Base-by-base conservation (phyloP, 73 alveolate species). In the Uronychia binucleata region DNA sequence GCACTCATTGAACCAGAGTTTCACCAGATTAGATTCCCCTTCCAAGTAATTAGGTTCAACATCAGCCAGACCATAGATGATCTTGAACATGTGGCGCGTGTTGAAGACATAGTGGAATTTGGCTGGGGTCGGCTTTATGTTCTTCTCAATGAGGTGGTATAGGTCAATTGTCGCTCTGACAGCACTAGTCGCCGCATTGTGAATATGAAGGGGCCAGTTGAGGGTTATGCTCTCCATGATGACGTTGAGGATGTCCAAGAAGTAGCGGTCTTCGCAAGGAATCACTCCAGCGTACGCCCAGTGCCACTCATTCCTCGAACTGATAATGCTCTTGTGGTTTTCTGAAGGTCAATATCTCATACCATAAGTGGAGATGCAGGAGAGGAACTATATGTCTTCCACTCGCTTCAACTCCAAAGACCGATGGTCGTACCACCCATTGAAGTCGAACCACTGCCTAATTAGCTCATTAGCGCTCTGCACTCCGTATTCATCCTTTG, bases 391-490 rank as follows among this genome's bases (percentile, higher is more conserved):
- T 19, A 93, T 87, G 80, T 94, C 98, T 28, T 91, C 94, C 46
- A 94, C 85, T 83, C 84, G 82, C 30, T 91, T 91, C 33, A 91
- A 87, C 58, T 94, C 98, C 46, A 91, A 86, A 80, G 92, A 79
- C 77, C 84, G 89, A 59, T 83, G 87, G 58, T 94, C 94, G 81
- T 90, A 94, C 91, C 94, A 94, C 77, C 92, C 92, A 88, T 88
- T 86, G 82, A 87, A 91, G 31, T 94, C 98, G 26, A 94, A 91
- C 80, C 95, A 93, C 67, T 94, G 94, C 31, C 98, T 78, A 32
- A 94, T 83, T 80, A 93, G 83, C 86, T 93, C 98, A 88, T 91
- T 93, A 0, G 98, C 95, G 34, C 96, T 92, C 84, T 93, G 91
- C 28, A 93, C 86, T 79, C 92, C 98, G 84, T 87, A 90, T 77